Base-by-base conservation (phyloP, 2,329 filamentous ascomycete genomes). In the Cercospora nicotianae region DNA sequence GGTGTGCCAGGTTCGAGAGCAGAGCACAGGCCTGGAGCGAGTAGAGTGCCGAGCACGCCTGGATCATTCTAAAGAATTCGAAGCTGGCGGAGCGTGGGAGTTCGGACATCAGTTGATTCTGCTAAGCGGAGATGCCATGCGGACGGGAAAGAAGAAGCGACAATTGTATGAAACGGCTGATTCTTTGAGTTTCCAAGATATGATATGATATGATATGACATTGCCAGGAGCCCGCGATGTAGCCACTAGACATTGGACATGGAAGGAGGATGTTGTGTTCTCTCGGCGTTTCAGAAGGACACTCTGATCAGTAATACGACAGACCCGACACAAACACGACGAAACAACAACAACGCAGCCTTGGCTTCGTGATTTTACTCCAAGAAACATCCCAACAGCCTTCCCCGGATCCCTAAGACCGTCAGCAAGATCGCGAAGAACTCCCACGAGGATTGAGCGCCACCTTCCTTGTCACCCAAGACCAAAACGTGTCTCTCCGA, bases 21-120 rank as follows among this genome's bases (percentile, higher is more conserved):
- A 6, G 65, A 69, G 61, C 61, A 68, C n/a, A 48, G 68, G 18
- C 68, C 65, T 5, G 63, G 62, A 7, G 55, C 53, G 33, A 65
- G 66, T 31, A 67, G 67, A 26, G 66, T 48, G 2, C 59, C 65
- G 36, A 71, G 69, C 23, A 69, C 69, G 20, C 69, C 69, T 28
- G 69, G 69, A 6, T 59, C 62, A 13, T 71, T 20, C 2, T n/a
- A 61, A 12, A 13, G n/a, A 8, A 36, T 2, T 36, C 2, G n/a
- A 20, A 20, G 57, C 18, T 30, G 36, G 36, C 0, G 16, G 13
- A 16, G 36, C 7, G 6, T 7, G 5, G 36, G 7, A n/a, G 6
- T 42, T n/a, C 6, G 36, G 36, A 8, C 3, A n/a, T n/a, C 5
- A 3, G 2, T 42, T n/a, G 16, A 39, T 6, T 39, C 1, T 6